Evolutionary conservation across 768 basidiomycete genomes (phyloP).

Genomic region (Multifurca ochricompacta): DNA sequence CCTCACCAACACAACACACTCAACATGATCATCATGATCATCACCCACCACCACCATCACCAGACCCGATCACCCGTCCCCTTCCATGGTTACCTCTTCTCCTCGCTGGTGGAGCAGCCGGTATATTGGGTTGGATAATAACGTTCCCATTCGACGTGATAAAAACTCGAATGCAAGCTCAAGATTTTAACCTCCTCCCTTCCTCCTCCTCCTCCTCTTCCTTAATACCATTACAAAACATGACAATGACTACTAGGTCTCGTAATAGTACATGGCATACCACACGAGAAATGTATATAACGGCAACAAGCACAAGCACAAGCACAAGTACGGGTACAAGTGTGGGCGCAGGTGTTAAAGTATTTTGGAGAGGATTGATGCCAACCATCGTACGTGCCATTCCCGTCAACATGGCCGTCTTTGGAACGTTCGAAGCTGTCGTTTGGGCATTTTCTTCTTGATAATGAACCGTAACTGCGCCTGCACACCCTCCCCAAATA

Average conservation of each 20-base stretch:
- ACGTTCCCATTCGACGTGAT: constrained; percentile 89
- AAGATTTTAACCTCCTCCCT: background rate
- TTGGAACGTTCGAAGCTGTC: constrained; percentile 61
- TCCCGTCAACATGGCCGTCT: constrained; percentile 81
- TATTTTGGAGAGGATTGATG: constrained; percentile 70
- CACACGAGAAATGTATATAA: constrained; percentile 50
- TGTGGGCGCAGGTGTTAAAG: constrained; percentile 43
- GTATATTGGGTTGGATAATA: constrained; percentile 65
- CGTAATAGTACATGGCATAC: constrained; percentile 45
- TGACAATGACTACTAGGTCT: background rate
- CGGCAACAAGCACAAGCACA: too few relatives aligned
- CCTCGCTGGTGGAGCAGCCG: constrained; percentile 69
- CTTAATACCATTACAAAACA: too few relatives aligned
- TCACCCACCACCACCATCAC: too few relatives aligned
- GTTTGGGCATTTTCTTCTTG: constrained; percentile 36
- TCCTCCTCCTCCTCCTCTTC: background rate
- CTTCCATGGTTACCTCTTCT: constrained; percentile 49
- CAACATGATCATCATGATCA: too few relatives aligned
- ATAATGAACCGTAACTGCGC: too few relatives aligned
- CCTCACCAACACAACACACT: too few relatives aligned
- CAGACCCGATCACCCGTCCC: constrained; percentile 27
- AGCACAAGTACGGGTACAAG: too few relatives aligned
- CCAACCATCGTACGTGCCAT: constrained; percentile 81
- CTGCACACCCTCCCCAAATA: too few relatives aligned
- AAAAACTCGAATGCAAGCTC: constrained; percentile 80